A percentile compares a stretch with the other conserved stretches of the same genome.
Conservation (phyloP, 805 yeast species). For the Debaryomyces prosopidis region DNA sequence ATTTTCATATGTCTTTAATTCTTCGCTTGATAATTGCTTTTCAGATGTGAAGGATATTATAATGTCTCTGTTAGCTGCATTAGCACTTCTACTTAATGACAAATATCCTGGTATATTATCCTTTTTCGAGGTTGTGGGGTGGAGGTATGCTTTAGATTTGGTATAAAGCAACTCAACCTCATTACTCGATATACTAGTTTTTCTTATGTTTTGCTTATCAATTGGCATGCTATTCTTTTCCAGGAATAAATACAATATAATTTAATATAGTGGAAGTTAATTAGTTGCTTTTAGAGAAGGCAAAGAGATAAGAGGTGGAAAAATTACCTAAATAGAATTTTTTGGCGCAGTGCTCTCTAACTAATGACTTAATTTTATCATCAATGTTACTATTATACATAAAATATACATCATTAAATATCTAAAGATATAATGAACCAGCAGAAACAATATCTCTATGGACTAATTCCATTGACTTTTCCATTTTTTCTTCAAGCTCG, state of each 20-base stretch:
- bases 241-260: too few relatives aligned
- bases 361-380: not conserved
- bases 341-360: not conserved
- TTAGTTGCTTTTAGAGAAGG: constrained; percentile 1
- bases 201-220: constrained; percentile 1
- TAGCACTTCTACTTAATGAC: constrained; percentile 56
- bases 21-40: constrained; percentile 43
- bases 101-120: constrained; percentile 84
- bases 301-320: constrained; percentile 4
- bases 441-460: constrained; percentile 97
- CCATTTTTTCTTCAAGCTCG: constrained; percentile 86
- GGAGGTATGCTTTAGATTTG: constrained; percentile 78
- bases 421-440: constrained; percentile 77
- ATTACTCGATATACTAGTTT: constrained; percentile 7
- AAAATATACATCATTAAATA: not conserved
- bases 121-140: constrained; percentile 68
- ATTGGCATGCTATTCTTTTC: constrained; percentile 1
- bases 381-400: not conserved
- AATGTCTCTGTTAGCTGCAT: constrained; percentile 54
- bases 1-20: constrained; percentile 44
- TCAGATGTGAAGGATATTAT: constrained; percentile 73
- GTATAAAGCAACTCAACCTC: constrained; percentile 52
- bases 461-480: constrained; percentile 75
- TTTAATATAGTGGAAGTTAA: too few relatives aligned
- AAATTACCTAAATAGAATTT: not conserved